These are phyloP conservation scores for Urtica urens DNA, from an alignment of 306 rosid species.

Conservation along the genomic window DNA sequence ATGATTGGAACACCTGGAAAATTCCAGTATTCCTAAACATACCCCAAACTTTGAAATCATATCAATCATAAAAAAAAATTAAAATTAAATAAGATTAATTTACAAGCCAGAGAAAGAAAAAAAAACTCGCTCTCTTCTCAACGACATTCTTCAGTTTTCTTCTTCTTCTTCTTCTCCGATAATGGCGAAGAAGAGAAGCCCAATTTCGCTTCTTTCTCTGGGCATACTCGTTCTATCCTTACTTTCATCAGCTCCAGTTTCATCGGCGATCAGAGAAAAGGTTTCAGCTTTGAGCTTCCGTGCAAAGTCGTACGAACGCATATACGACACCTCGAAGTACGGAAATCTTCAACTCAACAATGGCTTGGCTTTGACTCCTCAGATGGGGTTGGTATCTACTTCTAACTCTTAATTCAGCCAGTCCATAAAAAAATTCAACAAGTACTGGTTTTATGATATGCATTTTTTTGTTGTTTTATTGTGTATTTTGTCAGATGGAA, in stretches of 20 bases:
- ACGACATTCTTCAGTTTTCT: not conserved
- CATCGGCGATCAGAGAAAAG: conserved; percentile 26
- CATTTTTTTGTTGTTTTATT: conserved; percentile 2
- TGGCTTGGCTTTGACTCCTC: conserved; percentile 89
- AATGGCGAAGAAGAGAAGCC: conserved; percentile 37
- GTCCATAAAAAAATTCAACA: not conserved
- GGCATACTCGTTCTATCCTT: conserved; percentile 13
- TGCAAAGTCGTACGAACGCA: conserved; percentile 31
- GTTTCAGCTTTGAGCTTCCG: conserved; percentile 26
- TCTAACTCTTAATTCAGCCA: not conserved
- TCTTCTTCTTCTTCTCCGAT: not conserved
- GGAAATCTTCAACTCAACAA: conserved; percentile 57
- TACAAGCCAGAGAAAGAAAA: no score
- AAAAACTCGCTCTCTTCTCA: not conserved
- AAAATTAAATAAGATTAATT: no score
- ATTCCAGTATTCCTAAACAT: no score
- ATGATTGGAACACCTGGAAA: no score
- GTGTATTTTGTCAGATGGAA: conserved; percentile 60
- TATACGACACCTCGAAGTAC: conserved; percentile 72
- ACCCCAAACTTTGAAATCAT: no score
- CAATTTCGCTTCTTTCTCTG: conserved; percentile 7
- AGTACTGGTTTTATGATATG: not conserved
- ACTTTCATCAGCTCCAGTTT: conserved; percentile 22
- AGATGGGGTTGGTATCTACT: conserved; percentile 62
- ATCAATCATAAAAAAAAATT: no score